A percentile compares a stretch with the other conserved stretches of the same genome.
These are phyloP conservation scores for Kodamaea jinghongensis DNA, from an alignment of 805 yeast genomes.

Conservation along the genomic window DNA sequence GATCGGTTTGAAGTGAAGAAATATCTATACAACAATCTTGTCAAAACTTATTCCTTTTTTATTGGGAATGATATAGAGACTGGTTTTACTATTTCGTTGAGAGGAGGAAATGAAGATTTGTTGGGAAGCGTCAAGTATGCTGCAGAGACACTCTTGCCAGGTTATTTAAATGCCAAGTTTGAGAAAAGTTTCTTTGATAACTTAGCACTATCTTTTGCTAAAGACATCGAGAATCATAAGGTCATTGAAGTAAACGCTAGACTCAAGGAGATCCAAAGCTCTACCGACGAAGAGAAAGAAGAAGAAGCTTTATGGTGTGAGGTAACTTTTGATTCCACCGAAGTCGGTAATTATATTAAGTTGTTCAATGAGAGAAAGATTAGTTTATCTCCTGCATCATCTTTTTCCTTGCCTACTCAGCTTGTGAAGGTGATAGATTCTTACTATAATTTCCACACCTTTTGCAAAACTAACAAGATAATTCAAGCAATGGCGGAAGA, in stretches of 20 bases:
- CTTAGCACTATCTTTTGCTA: constrained; percentile 15
- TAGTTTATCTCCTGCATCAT: constrained; percentile 84
- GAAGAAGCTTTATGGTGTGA: constrained; percentile 17
- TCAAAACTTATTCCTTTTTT: constrained; percentile 74
- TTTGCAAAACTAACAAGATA: constrained; percentile 17
- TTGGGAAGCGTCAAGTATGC: constrained; percentile 72
- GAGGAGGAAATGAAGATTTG: constrained; percentile 69
- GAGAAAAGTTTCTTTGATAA: constrained; percentile 49
- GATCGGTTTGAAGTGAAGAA: constrained; percentile 66
- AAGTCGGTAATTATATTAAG: constrained; percentile 33
- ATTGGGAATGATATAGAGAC: constrained; percentile 69
- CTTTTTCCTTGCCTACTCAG: constrained; percentile 66
- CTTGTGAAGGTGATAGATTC: constrained; percentile 53
- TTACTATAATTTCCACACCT: constrained; percentile 36
- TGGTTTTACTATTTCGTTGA: constrained; percentile 83
- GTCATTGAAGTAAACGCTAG: constrained; percentile 13
- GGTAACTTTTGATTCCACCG: constrained; percentile 26
- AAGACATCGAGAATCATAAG: constrained; percentile 11
- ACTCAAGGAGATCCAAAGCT: constrained; percentile 13
- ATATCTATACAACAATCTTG: constrained; percentile 51
- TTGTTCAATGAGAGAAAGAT: constrained; percentile 51
- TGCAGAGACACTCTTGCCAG: constrained; percentile 75
- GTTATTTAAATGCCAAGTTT: constrained; percentile 71
- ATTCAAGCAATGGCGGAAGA: constrained; percentile 22
- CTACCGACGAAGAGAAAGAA: constrained; percentile 11